A percentile compares a stretch with the other conserved stretches of the same genome.
phyloP scores from a whole-genome alignment of 2,329 filamentous ascomycete species.

The Clonostachys solani region DNA sequence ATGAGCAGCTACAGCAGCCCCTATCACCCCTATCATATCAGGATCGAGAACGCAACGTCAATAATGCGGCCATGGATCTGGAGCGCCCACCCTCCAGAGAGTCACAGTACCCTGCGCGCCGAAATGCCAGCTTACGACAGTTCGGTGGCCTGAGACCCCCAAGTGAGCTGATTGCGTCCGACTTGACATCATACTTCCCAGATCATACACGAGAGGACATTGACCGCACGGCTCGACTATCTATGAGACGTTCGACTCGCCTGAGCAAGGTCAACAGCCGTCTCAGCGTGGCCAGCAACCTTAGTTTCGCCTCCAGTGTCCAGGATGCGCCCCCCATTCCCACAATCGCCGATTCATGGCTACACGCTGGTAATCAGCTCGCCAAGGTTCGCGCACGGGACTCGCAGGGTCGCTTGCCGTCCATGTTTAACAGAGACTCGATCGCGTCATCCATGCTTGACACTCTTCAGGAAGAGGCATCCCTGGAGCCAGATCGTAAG shows the following conservation, averaged over 20 bases:
- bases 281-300: conserved; percentile 87
- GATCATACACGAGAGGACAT: conserved; percentile 93
- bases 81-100: conserved; percentile 50
- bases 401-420: conserved; percentile 40
- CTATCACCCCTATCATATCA: conserved; percentile 75
- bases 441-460: conserved; percentile 85
- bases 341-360: conserved; percentile 91
- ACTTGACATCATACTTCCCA: conserved; percentile 95
- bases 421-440: conserved; percentile 69
- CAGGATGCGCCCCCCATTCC: conserved; percentile 93
- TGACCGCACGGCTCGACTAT: conserved; percentile 90
- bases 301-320: conserved; percentile 88
- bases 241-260: conserved; percentile 83
- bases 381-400: conserved; percentile 34
- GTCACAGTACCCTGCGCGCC: conserved; percentile 35
- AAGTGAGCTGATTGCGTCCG: conserved; percentile 95
- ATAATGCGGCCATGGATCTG: conserved; percentile 52
- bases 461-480: conserved; percentile 86
- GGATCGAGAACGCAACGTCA: conserved; percentile 65
- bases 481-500: conserved; percentile 82
- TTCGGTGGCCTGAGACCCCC: conserved; percentile 92
- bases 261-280: conserved; percentile 91
- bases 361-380: conserved; percentile 43
- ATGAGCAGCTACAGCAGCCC: conserved; percentile 75
- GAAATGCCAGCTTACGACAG: conserved; percentile 57